A percentile compares a stretch with the other conserved stretches of the same genome.
Evolutionary conservation across 768 basidiomycete species (phyloP).

Genomic region (Lactarius pseudohatsudake): DNA sequence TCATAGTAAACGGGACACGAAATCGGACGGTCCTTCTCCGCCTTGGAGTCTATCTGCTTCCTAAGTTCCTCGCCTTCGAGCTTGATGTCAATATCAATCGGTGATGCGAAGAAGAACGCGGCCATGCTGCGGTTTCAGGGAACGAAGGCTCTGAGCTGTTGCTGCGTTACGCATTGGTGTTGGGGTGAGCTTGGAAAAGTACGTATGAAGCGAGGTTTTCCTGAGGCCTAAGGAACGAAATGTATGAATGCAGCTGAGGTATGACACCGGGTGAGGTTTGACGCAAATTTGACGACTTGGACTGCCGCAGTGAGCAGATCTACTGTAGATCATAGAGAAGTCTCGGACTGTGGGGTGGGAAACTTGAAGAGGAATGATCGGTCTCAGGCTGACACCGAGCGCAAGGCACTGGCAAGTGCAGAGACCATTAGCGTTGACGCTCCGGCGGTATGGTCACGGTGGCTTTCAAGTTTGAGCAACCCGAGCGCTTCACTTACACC

Average conservation of each 20-base stretch:
- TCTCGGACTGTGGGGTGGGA: too few species aligned
- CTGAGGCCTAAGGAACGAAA: background rate
- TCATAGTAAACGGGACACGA: constrained; percentile 95
- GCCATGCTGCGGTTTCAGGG: constrained; percentile 53
- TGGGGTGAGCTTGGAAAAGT: background rate
- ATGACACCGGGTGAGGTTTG: background rate
- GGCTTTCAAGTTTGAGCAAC: too few species aligned
- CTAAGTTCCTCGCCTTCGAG: constrained; percentile 74
- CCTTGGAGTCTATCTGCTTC: constrained; percentile 87
- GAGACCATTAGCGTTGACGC: too few species aligned
- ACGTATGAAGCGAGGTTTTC: background rate
- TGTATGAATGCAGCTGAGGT: background rate
- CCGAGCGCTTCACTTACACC: too few species aligned
- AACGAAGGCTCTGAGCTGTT: background rate
- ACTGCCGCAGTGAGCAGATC: background rate
- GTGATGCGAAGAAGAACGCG: constrained; percentile 88
- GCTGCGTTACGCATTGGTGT: background rate
- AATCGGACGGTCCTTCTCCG: constrained; percentile 81
- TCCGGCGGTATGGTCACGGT: too few species aligned
- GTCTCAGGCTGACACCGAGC: too few species aligned
- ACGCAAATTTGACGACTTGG: background rate
- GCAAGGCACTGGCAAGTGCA: too few species aligned
- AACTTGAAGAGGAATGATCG: too few species aligned
- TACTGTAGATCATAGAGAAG: too few species aligned
- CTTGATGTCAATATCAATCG: constrained; percentile 88